phyloP scores from a whole-genome alignment of 257 asterid genomes.

The Solanum tacnaense region DNA sequence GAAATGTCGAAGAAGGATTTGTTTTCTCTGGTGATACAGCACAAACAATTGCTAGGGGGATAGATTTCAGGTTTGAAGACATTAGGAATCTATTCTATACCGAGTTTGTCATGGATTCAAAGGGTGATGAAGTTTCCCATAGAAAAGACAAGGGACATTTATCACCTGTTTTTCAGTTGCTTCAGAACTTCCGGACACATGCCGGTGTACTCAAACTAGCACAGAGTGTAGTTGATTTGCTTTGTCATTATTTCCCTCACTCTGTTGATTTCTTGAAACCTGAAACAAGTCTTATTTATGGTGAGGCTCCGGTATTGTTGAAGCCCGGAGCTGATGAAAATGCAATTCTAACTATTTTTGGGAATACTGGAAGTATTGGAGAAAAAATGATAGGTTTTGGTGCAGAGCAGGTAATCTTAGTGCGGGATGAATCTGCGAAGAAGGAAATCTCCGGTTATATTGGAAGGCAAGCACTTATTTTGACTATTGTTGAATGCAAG shows the following conservation, averaged over 20 bases:
- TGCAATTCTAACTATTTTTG: slow-evolving; percentile 40
- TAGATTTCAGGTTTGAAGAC: slow-evolving; percentile 62
- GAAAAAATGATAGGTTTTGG: slow-evolving; percentile 49
- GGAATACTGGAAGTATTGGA: slow-evolving; percentile 23
- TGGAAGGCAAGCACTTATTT: slow-evolving; percentile 47
- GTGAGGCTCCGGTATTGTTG: slow-evolving; percentile 54
- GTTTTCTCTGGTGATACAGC: slow-evolving; percentile 66
- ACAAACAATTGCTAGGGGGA: slow-evolving; percentile 56
- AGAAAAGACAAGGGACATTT: slow-evolving; percentile 37
- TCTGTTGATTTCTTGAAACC: slow-evolving; percentile 47
- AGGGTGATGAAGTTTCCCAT: not conserved
- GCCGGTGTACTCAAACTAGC: slow-evolving; percentile 54
- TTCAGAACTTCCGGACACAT: slow-evolving; percentile 64
- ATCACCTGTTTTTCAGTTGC: slow-evolving; percentile 32
- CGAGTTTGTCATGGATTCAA: slow-evolving; percentile 29
- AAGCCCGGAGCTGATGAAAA: slow-evolving; percentile 43
- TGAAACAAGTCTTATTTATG: slow-evolving; percentile 47
- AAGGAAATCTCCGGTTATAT: slow-evolving; percentile 26
- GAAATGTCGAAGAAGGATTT: slow-evolving; percentile 50
- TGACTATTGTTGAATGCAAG: slow-evolving; percentile 57
- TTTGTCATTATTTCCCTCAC: slow-evolving; percentile 39
- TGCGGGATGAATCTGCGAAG: slow-evolving; percentile 38
- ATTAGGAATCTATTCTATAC: slow-evolving; percentile 45
- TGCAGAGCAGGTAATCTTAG: slow-evolving; percentile 59
- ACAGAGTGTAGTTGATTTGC: slow-evolving; percentile 49